phyloP scores from a whole-genome alignment of 306 rosid genomes.

The barrel medic (Medicago truncatula) region DNA sequence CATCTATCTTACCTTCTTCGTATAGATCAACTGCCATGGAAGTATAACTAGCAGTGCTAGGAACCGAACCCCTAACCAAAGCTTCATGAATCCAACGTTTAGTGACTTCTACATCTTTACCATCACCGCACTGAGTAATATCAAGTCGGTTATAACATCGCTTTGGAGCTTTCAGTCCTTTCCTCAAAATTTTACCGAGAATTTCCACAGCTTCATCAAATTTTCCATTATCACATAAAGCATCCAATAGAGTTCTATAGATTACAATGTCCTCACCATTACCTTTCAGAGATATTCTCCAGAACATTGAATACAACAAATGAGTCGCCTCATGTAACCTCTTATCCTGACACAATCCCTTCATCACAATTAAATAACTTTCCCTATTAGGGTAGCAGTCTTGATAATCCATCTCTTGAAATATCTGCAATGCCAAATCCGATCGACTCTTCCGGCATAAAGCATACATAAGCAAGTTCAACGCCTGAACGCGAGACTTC shows the following conservation, averaged over 20 bases:
- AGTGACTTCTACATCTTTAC: conserved; percentile 40
- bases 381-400: conserved; percentile 60
- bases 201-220: conserved; percentile 55
- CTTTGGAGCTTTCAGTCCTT: conserved; percentile 64
- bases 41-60: conserved; percentile 54
- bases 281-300: conserved; percentile 67
- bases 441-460: conserved; percentile 50
- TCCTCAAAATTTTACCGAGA: conserved; percentile 58
- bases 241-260: conserved; percentile 60
- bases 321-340: conserved; percentile 63
- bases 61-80: conserved; percentile 54
- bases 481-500: conserved; percentile 48
- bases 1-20: conserved; percentile 52
- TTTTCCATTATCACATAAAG: conserved; percentile 57
- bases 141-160: conserved; percentile 45
- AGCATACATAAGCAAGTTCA: conserved; percentile 60
- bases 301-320: conserved; percentile 65
- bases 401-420: conserved; percentile 62
- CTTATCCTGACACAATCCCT: conserved; percentile 59
- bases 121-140: conserved; percentile 35
- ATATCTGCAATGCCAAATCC: conserved; percentile 57
- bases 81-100: conserved; percentile 54
- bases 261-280: conserved; percentile 58
- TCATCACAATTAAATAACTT: conserved; percentile 55
- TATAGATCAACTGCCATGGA: conserved; percentile 60